Percentiles rank a stretch among this genome's conserved stretches.
These are phyloP conservation scores for Buddleja alternifolia DNA, from an alignment of 257 asterid genomes.

Conservation along the genomic window DNA sequence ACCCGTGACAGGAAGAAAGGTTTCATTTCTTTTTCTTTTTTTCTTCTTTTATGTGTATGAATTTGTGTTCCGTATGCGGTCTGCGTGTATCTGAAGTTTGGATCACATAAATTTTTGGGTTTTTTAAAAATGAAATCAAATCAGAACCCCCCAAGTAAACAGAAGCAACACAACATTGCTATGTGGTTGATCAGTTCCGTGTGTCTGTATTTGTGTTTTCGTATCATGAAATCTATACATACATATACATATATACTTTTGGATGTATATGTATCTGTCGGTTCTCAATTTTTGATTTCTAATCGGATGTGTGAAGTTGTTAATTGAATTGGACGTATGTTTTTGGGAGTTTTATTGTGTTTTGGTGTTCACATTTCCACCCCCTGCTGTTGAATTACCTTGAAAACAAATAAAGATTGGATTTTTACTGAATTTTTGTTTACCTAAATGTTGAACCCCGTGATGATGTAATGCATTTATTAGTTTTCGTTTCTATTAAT, in stretches of 20 bases:
- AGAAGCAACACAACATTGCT: no score
- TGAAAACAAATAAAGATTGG: background rate
- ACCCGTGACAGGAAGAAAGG: conserved; percentile 98
- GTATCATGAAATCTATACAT: no score
- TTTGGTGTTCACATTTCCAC: conserved; percentile 7
- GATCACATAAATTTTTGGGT: no score
- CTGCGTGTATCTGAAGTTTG: background rate
- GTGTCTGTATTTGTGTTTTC: no score
- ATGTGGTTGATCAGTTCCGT: no score
- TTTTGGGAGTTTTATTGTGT: background rate
- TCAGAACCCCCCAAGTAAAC: no score
- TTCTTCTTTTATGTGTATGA: background rate
- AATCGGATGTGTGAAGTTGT: conserved; percentile 1
- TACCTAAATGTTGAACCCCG: no score
- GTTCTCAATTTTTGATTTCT: background rate
- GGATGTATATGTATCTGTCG: background rate
- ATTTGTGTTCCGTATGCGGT: background rate
- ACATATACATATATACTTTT: no score
- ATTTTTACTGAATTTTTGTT: no score
- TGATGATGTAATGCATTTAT: no score
- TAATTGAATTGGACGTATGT: background rate
- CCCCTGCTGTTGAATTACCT: background rate
- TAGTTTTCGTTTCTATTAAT: no score
- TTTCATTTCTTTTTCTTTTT: conserved; percentile 4
- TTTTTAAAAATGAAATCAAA: no score